These are phyloP conservation scores for Meyerozyma smithsonii DNA, from an alignment of 1,139 yeast genomes.

Conservation along the genomic window DNA sequence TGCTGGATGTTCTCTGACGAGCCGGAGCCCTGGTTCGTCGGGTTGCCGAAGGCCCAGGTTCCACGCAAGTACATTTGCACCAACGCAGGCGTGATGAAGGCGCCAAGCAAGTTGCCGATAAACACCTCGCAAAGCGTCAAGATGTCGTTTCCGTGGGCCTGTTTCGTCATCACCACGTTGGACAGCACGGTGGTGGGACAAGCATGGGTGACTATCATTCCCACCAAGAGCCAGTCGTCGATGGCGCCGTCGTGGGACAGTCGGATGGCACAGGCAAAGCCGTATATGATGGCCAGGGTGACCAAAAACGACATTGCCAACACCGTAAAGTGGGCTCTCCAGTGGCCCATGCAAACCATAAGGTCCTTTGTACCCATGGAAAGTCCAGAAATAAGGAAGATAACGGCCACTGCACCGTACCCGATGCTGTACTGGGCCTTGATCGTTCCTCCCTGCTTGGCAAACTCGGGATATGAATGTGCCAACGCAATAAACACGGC, in stretches of 20 bases:
- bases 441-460: conserved; percentile 76
- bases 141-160: conserved; percentile 75
- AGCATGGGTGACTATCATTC: conserved; percentile 74
- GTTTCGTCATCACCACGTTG: conserved; percentile 86
- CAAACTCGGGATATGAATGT: conserved; percentile 74
- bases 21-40: conserved; percentile 43
- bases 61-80: conserved; percentile 64
- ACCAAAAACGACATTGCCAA: conserved; percentile 65
- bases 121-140: conserved; percentile 80
- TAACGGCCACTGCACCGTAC: conserved; percentile 83
- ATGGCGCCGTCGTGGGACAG: conserved; percentile 53
- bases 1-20: conserved; percentile 46
- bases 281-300: conserved; percentile 72
- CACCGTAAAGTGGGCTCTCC: conserved; percentile 80
- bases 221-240: conserved; percentile 71
- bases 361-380: conserved; percentile 66
- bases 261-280: conserved; percentile 64
- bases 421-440: conserved; percentile 71
- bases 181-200: conserved; percentile 92
- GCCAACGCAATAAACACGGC: conserved; percentile 75
- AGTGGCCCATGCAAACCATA: conserved; percentile 55
- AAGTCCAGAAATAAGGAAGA: conserved; percentile 75
- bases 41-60: conserved; percentile 77
- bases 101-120: conserved; percentile 79
- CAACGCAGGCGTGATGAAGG: conserved; percentile 81